These are phyloP conservation scores for Chrysosporium keratinophilum DNA, from an alignment of 2,329 filamentous ascomycete species.

Conservation along the genomic window DNA sequence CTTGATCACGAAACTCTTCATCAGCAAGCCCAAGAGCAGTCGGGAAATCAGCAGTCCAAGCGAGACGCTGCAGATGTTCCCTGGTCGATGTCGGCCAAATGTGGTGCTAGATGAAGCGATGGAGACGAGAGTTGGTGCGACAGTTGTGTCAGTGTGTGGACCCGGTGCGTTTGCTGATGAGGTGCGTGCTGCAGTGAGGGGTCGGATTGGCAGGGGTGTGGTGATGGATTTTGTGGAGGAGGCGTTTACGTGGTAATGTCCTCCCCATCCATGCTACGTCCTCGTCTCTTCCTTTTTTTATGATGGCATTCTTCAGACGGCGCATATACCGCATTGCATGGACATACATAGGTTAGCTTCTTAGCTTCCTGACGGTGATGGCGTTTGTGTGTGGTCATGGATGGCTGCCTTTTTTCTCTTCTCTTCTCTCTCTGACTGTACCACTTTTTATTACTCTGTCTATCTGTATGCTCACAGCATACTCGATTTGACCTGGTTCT, in stretches of 20 bases:
- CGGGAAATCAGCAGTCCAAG: constrained; percentile 48
- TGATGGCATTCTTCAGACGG: not conserved
- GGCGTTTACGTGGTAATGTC: constrained; percentile 50
- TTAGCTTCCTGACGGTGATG: not conserved
- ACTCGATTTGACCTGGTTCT: not conserved
- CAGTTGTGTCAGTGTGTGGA: constrained; percentile 53
- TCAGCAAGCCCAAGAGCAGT: constrained; percentile 48
- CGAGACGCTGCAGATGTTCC: constrained; percentile 51
- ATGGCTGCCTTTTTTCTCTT: not conserved
- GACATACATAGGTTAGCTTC: not conserved
- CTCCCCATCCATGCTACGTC: not conserved
- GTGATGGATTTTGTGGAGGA: constrained; percentile 55
- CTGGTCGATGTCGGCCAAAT: constrained; percentile 47
- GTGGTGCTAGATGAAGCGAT: constrained; percentile 50
- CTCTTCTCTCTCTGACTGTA: not conserved
- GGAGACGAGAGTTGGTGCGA: constrained; percentile 46
- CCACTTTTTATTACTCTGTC: not conserved
- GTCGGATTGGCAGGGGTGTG: constrained; percentile 42
- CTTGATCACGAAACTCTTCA: constrained; percentile 51
- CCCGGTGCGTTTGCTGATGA: constrained; percentile 54
- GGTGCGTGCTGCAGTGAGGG: constrained; percentile 46
- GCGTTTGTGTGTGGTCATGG: not conserved
- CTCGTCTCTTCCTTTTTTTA: not conserved
- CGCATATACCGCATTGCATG: constrained; percentile 1
- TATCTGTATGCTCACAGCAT: not conserved